Evolutionary conservation across 768 basidiomycete genomes (phyloP), one percentile per base, ranked within the genome.

Genomic region (Termitomyces sp.): DNA sequence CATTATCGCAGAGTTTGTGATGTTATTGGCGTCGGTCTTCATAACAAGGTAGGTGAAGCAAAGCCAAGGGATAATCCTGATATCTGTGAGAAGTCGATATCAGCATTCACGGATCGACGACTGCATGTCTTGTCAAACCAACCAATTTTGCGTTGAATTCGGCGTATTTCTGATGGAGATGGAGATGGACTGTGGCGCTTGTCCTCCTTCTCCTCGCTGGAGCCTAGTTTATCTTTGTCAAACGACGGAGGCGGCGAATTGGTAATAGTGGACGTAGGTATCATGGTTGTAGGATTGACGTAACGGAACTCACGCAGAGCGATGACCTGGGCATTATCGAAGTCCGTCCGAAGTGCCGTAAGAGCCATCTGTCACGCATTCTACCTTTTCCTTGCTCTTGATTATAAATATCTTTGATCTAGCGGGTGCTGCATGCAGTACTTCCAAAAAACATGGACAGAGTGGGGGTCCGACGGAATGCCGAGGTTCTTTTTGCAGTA

Each of bases 1-100:
- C 61, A 62, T 59, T 20, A 62, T 62, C 5, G 61, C 61, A 22
- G 61, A 55, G 31, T 62, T 62, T 8, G 58, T 50, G 31, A 62
- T 47, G 51, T 62, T 62, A 41, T 62, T 62, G 31, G 57, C 24
- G 20, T 62, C 61, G 24, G 56, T 62, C n/a, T 58, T 55, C 61
- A 62, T 62, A 4, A 62, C 41, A 15, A 62, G 58, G 33, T 62
- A 59, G 11, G 61, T 62, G 37, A 62, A 54, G 51, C 61, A 62
- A 53, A 62, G 52, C 58, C 58, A 62, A 44, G 61, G 61, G 16
- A 62, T 31, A 11, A 62, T 47, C 52, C 61, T 56, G 15, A 62
- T 1, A 34, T 62, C 61, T 62, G n/a, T 27, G 9, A 42, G 15
- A 24, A n/a, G 31, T 30, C 34, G 18, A 54, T 1, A n/a, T 47